phyloP scores from a whole-genome alignment of 2,329 filamentous ascomycete genomes.

The Colletotrichum horii region DNA sequence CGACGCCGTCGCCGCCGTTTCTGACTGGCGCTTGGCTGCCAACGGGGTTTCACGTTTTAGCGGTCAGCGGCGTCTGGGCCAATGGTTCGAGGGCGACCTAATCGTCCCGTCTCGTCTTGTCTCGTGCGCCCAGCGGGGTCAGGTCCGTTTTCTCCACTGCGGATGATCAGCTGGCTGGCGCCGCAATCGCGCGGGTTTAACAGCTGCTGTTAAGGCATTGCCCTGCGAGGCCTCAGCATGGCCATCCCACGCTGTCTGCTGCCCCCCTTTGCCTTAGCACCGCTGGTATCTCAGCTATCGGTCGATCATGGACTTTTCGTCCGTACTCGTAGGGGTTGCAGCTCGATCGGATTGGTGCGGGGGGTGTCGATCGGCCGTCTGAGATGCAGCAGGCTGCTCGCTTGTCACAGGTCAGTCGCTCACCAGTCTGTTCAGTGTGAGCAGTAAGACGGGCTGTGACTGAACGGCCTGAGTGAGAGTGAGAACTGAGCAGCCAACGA shows the following conservation, averaged over 20 bases:
- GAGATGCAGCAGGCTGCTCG: constrained; percentile 13
- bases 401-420: neutral
- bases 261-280: neutral
- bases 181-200: constrained; percentile 13
- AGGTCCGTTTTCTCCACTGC: constrained; percentile 18
- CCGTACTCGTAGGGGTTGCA: neutral
- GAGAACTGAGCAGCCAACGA: constrained; percentile 11
- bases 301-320: neutral
- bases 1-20: neutral
- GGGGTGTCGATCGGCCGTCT: constrained; percentile 7
- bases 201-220: constrained; percentile 5
- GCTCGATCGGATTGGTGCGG: constrained; percentile 16
- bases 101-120: constrained; percentile 16
- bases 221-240: constrained; percentile 7
- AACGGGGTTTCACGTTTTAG: constrained; percentile 21
- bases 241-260: neutral
- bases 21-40: constrained; percentile 14
- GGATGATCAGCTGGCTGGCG: constrained; percentile 24
- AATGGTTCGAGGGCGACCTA: constrained; percentile 9
- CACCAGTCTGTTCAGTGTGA: neutral
- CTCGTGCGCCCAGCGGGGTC: constrained; percentile 15
- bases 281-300: neutral
- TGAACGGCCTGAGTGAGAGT: neutral
- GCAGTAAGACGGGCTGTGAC: neutral
- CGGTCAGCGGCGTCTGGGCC: constrained; percentile 19